Base-by-base conservation (phyloP, 306 rosid species). In the Rosa persica region DNA sequence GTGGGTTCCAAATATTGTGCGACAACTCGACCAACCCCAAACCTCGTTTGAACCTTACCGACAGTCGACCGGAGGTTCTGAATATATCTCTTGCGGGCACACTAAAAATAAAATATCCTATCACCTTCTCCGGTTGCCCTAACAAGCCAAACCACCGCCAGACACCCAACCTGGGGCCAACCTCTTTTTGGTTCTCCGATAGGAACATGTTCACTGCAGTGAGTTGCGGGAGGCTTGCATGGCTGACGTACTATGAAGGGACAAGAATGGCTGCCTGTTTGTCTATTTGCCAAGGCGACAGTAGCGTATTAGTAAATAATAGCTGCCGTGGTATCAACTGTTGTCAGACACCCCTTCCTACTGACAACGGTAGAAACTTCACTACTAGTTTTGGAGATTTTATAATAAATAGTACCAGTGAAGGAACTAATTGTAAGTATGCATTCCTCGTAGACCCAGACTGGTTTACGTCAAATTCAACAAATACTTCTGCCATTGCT, bases 1-100 rank as follows among this genome's bases (percentile, higher is more conserved):
- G n/a, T n/a, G n/a, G n/a, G 87, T 88, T 81, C 19, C 71, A 81
- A 74, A 61, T 90, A 17, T 27, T 58, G 0, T 87, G 91, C 75
- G 48, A 43, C 38, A 38, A 52, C 34, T 52, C 3, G 0, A 11
- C 58, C 43, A 11, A 2, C 38, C 40, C 67, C 12, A 55, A 2
- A 44, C 65, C 80, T 25, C n/a, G n/a, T 27, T 23, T 88, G 19
- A 82, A 81, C 34, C n/a, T 2, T 4, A 0, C n/a, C 12, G 0
- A 34, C 17, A 11, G 17, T 60, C 38, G 0, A 8, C 23, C 72
- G 3, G 80, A 76, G 62, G 81, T 84, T n/a, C 51, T 4, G 11
- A 0, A 0, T 0, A 13, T 84, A 11, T 9, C n/a, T 42, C 0
- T 51, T 4, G 5, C 2, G 0, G 34, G 84, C 80, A 51, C 23